phyloP scores from a whole-genome alignment of 169 alveolate genomes.

The Plasmodium reichenowi region DNA sequence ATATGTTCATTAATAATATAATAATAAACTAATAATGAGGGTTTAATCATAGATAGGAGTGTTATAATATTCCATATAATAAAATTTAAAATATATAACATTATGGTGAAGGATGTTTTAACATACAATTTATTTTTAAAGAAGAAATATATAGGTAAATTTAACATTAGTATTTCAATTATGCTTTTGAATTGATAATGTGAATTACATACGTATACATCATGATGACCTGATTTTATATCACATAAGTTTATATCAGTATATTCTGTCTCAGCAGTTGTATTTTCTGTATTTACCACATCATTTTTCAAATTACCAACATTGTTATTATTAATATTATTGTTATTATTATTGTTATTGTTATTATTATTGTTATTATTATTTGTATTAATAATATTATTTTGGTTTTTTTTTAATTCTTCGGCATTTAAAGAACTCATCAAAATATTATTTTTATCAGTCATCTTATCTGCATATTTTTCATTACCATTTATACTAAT shows the following conservation, averaged over 20 bases:
- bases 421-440: too few relatives aligned
- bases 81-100: conserved; percentile 31
- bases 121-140: conserved; percentile 47
- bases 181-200: conserved; percentile 32
- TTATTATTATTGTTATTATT: background rate
- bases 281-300: background rate
- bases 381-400: background rate
- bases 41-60: conserved; percentile 32
- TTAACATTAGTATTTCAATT: conserved; percentile 33
- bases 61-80: conserved; percentile 39
- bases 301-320: background rate
- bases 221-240: background rate
- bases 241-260: conserved; percentile 29
- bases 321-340: background rate
- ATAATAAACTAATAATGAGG: conserved; percentile 34
- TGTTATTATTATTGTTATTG: background rate
- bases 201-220: conserved; percentile 24
- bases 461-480: too few relatives aligned
- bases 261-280: background rate
- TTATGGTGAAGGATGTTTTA: conserved; percentile 34
- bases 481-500: too few relatives aligned
- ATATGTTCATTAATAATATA: conserved; percentile 59
- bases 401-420: background rate
- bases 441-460: too few relatives aligned
- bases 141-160: conserved; percentile 45